A percentile compares a stretch with the other conserved stretches of the same genome.
These are phyloP conservation scores for Backusella macrospora DNA, from an alignment of 192 early-diverging fungal species.

Conservation along the genomic window DNA sequence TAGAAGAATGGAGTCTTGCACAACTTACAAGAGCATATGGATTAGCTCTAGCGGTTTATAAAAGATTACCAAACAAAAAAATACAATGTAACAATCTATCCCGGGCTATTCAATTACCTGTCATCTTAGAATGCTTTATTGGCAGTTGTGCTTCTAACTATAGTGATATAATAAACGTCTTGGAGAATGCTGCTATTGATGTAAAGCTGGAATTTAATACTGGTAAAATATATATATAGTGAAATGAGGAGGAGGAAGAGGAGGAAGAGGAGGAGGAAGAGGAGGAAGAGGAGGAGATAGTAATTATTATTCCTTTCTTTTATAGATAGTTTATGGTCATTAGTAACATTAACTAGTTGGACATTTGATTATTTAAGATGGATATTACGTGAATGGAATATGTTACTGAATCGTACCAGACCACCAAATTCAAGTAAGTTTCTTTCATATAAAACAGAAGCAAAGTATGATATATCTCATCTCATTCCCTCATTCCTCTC, in stretches of 20 bases:
- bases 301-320: neutral
- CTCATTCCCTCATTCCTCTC: neutral
- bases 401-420: slow-evolving; percentile 29
- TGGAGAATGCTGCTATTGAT: neutral
- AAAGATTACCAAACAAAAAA: slow-evolving; percentile 20
- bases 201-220: slow-evolving; percentile 22
- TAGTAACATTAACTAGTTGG: slow-evolving; percentile 36
- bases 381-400: slow-evolving; percentile 34
- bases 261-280: too few relatives aligned
- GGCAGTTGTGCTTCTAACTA: slow-evolving; percentile 34
- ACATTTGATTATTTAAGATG: slow-evolving; percentile 30
- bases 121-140: slow-evolving; percentile 42
- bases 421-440: slow-evolving; percentile 29
- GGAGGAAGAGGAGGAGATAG: too few relatives aligned
- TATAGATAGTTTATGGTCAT: slow-evolving; percentile 33
- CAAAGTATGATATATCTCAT: neutral
- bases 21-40: slow-evolving; percentile 25
- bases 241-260: neutral
- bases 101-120: slow-evolving; percentile 37
- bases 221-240: slow-evolving; percentile 18
- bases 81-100: slow-evolving; percentile 35
- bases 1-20: slow-evolving; percentile 29
- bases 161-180: neutral
- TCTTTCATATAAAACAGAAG: neutral
- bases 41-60: slow-evolving; percentile 16